Conservation (phyloP, 2,329 filamentous ascomycete genomes). For the Pestalotiopsis sp. region DNA sequence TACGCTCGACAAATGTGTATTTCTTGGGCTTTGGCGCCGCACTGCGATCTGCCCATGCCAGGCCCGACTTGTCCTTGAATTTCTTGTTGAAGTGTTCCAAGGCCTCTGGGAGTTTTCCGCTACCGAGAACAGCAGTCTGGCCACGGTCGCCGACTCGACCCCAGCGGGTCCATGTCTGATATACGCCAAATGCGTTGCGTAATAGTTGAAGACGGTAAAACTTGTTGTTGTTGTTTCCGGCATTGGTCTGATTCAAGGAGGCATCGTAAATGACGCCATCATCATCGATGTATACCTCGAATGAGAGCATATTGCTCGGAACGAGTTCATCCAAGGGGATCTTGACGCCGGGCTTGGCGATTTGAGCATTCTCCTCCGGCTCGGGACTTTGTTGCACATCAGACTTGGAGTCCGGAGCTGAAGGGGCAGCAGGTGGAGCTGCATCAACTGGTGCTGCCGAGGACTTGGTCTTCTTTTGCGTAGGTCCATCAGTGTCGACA, state of each 20-base stretch:
- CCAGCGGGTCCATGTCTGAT: conserved; percentile 76
- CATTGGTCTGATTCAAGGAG: conserved; percentile 77
- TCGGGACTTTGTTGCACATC: neutral
- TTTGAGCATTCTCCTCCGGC: conserved; percentile 14
- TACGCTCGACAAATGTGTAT: conserved; percentile 81
- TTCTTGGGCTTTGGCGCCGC: conserved; percentile 64
- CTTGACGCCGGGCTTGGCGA: conserved; percentile 14
- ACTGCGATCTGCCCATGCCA: conserved; percentile 55
- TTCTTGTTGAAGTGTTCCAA: conserved; percentile 59
- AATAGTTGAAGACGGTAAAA: conserved; percentile 74
- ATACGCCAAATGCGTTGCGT: conserved; percentile 41
- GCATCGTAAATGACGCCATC: conserved; percentile 75
- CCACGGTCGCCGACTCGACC: conserved; percentile 72
- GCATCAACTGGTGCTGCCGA: neutral
- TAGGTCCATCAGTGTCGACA: neutral
- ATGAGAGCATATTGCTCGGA: conserved; percentile 26
- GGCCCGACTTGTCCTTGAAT: conserved; percentile 64
- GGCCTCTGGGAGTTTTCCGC: conserved; percentile 45
- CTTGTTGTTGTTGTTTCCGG: conserved; percentile 76
- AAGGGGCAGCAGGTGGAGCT: neutral
- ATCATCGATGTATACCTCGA: conserved; percentile 67
- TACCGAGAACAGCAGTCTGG: conserved; percentile 46
- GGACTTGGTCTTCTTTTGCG: conserved; percentile 8
- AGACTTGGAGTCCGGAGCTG: neutral
- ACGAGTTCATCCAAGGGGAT: conserved; percentile 15